phyloP scores from a whole-genome alignment of 2,329 filamentous ascomycete species.

The Paecilomyces dactylethromorphus region DNA sequence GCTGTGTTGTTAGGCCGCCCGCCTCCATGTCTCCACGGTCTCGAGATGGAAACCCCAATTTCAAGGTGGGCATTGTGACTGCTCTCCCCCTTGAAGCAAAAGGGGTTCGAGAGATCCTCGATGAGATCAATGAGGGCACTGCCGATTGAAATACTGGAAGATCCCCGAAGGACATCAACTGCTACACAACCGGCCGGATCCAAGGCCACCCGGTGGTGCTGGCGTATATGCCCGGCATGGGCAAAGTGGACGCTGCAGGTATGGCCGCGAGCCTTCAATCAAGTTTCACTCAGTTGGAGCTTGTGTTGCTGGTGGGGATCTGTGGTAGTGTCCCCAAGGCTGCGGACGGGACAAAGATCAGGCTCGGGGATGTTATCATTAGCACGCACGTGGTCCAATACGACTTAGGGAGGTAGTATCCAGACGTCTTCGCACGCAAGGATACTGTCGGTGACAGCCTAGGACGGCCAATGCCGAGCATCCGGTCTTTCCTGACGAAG shows the following conservation, averaged over 20 bases:
- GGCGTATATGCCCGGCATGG: conserved; percentile 5
- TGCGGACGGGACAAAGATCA: conserved; percentile 10
- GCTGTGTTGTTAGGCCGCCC: no score
- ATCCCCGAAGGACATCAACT: conserved; percentile 6
- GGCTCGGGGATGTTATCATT: conserved; percentile 24
- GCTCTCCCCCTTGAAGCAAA: background rate
- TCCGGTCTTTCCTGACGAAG: background rate
- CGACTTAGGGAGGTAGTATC: conserved; percentile 20
- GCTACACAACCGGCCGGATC: conserved; percentile 5
- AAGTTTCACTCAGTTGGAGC: background rate
- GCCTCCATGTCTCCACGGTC: no score
- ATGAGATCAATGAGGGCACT: conserved; percentile 1
- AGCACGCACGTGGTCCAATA: conserved; percentile 18
- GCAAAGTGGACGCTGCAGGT: conserved; percentile 3
- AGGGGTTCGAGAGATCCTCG: conserved; percentile 5
- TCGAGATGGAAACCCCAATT: no score
- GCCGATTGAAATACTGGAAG: no score
- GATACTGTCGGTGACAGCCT: background rate
- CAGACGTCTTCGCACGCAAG: conserved; percentile 8
- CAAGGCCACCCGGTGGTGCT: conserved; percentile 7
- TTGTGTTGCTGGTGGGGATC: conserved; percentile 4
- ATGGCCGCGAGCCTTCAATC: conserved; percentile 2
- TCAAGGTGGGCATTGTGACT: background rate
- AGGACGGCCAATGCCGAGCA: background rate
- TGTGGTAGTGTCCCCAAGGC: conserved; percentile 1